A percentile compares a stretch with the other conserved stretches of the same genome.
Evolutionary conservation across 805 yeast genomes (phyloP).

Genomic region (Saturnispora sekii): DNA sequence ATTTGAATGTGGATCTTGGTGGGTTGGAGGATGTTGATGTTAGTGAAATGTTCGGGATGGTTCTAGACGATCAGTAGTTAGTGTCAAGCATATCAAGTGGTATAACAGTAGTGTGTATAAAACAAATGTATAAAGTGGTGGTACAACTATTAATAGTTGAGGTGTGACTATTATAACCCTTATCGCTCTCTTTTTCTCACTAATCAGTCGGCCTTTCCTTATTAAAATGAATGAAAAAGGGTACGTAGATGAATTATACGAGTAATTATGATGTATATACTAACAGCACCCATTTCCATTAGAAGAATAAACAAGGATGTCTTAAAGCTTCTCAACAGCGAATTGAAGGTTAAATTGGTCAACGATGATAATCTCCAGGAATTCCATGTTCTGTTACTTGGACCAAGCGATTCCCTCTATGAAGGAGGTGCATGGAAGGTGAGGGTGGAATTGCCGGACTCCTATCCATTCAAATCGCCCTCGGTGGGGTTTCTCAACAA

Average conservation of each 20-base stretch:
- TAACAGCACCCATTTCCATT: slow-evolving; percentile 1
- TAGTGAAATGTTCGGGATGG: slow-evolving; percentile 2
- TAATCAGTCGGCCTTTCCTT: background rate
- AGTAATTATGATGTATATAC: background rate
- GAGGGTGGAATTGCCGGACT: slow-evolving; percentile 89
- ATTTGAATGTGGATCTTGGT: slow-evolving; percentile 1
- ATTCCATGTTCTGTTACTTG: slow-evolving; percentile 73
- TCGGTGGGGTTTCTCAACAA: slow-evolving; percentile 89
- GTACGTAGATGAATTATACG: background rate
- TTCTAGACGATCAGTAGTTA: no score
- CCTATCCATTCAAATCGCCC: slow-evolving; percentile 92
- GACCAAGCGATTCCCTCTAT: slow-evolving; percentile 83
- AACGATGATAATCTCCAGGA: slow-evolving; percentile 75
- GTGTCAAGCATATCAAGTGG: no score
- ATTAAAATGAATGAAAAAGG: slow-evolving; percentile 2
- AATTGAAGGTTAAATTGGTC: slow-evolving; percentile 74
- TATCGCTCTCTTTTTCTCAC: background rate
- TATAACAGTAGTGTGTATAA: no score
- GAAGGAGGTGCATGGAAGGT: slow-evolving; percentile 85
- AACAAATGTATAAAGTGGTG: no score
- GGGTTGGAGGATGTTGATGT: slow-evolving; percentile 3
- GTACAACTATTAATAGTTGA: no score
- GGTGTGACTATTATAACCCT: no score
- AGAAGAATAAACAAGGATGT: slow-evolving; percentile 90
- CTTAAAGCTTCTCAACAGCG: slow-evolving; percentile 91